Evolutionary conservation across 768 basidiomycete genomes (phyloP), one percentile per base, ranked within the genome.

Genomic region (Leccinum aurantiacum): DNA sequence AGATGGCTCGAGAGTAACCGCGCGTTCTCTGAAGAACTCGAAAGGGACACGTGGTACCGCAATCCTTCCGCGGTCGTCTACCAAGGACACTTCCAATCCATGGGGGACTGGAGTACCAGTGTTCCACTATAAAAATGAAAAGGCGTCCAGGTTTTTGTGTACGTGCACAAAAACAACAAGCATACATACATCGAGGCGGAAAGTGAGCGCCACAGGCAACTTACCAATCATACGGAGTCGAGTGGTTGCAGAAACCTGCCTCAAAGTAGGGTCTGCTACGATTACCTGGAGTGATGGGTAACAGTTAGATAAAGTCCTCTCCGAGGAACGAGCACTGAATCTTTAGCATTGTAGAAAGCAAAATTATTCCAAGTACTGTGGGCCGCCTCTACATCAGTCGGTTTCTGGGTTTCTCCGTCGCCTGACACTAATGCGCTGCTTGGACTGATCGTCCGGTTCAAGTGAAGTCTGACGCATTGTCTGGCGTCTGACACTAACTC

Each of bases 241-340:
- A 53, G 59, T 62, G 29, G 1, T 60, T 22, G n/a, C 44, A 1
- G 61, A 44, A 41, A 60, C 17, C n/a, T 62, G 55, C 22, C 53
- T 53, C 46, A 52, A 27, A 25, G 61, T 60, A 4, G 61, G 61
- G 29, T 62, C 61, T 9, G 59, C 61, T 17, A 60, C 61, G 19
- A 60, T 13, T 22, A 62, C 61, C 61, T 62, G 15, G 1, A 7
- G 17, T 17, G 17, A 25, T 25, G 25, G 25, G 25, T 25, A 9
- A 46, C 3, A 22, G 29, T 49, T 5, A 19, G 6, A 14, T 57
- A 17, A 24, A 2, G 5, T 22, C 31, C 14, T 17, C 10, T 50
- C 10, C 33, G 6, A 7, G 25, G 19, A 7, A 22, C 8, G 7
- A n/a, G 24, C 31, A 2, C 1, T 2, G 29, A 54, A 17, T 19